These are phyloP conservation scores for Flaveria floridana DNA, from an alignment of 140 eudicot genomes.

Conservation along the genomic window DNA sequence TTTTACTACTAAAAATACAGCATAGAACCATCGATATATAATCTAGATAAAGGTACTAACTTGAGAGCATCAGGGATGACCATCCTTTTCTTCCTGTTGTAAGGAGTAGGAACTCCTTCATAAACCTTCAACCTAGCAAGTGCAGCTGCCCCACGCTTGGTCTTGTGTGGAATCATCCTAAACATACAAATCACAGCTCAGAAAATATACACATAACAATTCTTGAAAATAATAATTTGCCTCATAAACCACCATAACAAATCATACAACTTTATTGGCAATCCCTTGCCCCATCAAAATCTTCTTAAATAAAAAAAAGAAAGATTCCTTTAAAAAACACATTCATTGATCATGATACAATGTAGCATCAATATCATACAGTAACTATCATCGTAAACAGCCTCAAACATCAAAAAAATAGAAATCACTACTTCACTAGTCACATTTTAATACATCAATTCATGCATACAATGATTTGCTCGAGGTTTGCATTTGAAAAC, in stretches of 20 bases:
- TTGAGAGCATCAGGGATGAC: constrained; percentile 96
- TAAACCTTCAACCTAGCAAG: constrained; percentile 86
- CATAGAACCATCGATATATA: neutral
- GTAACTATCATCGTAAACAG: neutral
- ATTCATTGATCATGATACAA: neutral
- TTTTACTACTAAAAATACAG: neutral
- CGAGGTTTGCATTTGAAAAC: neutral
- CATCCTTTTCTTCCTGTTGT: constrained; percentile 92
- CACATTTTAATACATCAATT: neutral
- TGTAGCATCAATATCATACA: neutral
- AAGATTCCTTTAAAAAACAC: neutral
- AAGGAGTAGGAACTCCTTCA: constrained; percentile 94
- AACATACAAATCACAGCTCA: neutral
- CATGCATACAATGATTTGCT: neutral
- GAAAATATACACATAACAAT: neutral
- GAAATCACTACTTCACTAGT: neutral
- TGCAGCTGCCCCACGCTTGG: constrained; percentile 84
- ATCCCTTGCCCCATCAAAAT: neutral
- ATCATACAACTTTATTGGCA: neutral
- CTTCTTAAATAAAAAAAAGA: neutral
- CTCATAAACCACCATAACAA: neutral
- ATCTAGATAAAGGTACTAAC: constrained; percentile 35
- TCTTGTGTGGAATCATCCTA: constrained; percentile 93
- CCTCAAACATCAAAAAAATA: neutral
- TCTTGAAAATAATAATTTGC: neutral